Evolutionary conservation across 768 basidiomycete species (phyloP), one percentile per base, ranked within the genome.

Genomic region (Kwoniella dejecticola): DNA sequence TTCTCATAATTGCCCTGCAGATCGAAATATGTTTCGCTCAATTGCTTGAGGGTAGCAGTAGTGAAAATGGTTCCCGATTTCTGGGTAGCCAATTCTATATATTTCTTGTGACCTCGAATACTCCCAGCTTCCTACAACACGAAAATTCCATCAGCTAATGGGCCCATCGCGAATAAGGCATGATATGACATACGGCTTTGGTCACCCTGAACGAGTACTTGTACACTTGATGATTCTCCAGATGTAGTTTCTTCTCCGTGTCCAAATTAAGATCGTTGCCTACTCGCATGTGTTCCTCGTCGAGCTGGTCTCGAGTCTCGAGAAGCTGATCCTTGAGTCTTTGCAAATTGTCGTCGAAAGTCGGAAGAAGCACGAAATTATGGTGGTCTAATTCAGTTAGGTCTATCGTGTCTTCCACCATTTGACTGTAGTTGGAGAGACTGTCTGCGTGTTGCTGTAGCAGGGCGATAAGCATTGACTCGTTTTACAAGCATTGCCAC

Each of bases 351-450:
- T 84, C 83, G 72, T 98, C 91, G 66, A 95, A 95, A 55, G 92
- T 90, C 0, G 95, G 87, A 71, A 90, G 91, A 72, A 99, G 93
- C 17, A 92, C 87, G 71, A 88, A 92, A 68, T 88, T 89, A 78
- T 97, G 91, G 13, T 75, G 67, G 15, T 71, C 66, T 5, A 96
- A 83, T 59, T 94, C 86, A 21, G 87, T 86, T 17, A 97, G 85
- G 71, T 99, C 96, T 42, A 99, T 85, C 0, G 96, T 98, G 63
- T 90, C 87, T 76, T 98, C 92, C 2, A 98, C 94, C 90, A 98
- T 94, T 63, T 93, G 90, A 2, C 84, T 82, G 69, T 93, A 95
- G 72, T 90, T 90, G 12, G 82, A 82, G 4, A 98, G 84, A 52
- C 81, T 86, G 0, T 75, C 78, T 17, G 84, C 80, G 64, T 85